These are phyloP conservation scores for Stachybotrys elegans DNA, from an alignment of 2,329 filamentous ascomycete genomes.

Conservation along the genomic window DNA sequence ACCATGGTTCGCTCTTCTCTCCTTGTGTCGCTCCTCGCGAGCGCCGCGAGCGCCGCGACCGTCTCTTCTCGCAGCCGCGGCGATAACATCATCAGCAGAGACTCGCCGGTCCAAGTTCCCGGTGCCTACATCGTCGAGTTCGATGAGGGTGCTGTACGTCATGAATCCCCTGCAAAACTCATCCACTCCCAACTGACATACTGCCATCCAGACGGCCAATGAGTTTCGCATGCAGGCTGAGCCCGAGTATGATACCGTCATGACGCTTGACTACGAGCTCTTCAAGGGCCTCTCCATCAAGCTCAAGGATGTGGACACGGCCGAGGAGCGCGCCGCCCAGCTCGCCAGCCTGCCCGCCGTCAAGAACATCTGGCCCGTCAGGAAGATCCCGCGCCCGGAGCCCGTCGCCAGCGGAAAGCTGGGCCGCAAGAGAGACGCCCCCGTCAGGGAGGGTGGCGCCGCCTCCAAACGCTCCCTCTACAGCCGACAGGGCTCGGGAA, in stretches of 20 bases:
- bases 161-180: background rate
- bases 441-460: too few species aligned
- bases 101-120: too few species aligned
- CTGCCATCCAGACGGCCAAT: constrained; percentile 13
- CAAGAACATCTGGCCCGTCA: constrained; percentile 23
- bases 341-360: constrained; percentile 8
- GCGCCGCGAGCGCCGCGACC: background rate
- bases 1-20: background rate
- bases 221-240: background rate
- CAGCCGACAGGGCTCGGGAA: background rate
- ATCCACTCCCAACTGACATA: background rate
- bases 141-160: constrained; percentile 1
- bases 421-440: too few species aligned
- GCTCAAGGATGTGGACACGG: constrained; percentile 19
- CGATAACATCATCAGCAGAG: background rate
- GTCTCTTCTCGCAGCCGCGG: background rate
- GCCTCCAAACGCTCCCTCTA: background rate
- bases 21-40: background rate
- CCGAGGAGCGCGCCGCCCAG: constrained; percentile 20
- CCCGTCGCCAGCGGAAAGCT: too few species aligned
- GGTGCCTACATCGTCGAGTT: constrained; percentile 21
- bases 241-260: background rate
- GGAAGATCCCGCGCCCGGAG: constrained; percentile 7
- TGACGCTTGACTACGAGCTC: constrained; percentile 10
- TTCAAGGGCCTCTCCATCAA: constrained; percentile 19